phyloP scores from a whole-genome alignment of 192 early-diverging fungal genomes.

The Thamnidium elegans region DNA sequence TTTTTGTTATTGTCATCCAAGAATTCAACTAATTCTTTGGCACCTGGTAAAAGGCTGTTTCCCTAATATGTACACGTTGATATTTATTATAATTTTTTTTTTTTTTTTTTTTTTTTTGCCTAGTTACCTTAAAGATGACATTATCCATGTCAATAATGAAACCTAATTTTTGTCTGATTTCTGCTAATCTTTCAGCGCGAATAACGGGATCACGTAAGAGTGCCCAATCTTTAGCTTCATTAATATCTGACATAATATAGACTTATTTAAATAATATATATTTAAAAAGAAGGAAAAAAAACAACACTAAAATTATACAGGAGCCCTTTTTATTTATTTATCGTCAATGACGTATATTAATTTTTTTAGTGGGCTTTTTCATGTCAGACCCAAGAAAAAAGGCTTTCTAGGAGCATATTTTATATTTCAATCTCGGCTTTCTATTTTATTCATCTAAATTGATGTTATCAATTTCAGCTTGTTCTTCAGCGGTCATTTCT shows the following conservation, averaged over 20 bases:
- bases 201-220: constrained; percentile 23
- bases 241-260: neutral
- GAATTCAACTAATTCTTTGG: constrained; percentile 55
- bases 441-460: neutral
- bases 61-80: constrained; percentile 26
- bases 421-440: no score
- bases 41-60: constrained; percentile 47
- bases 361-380: no score
- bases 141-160: constrained; percentile 64
- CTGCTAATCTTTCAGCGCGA: constrained; percentile 27
- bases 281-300: neutral
- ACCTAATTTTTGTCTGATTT: constrained; percentile 43
- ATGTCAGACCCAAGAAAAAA: no score
- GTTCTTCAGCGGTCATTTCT: constrained; percentile 22
- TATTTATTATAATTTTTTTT: neutral
- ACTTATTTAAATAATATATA: no score
- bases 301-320: neutral
- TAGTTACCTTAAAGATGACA: constrained; percentile 53
- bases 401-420: no score
- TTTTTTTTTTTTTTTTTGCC: neutral
- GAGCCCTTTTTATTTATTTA: neutral
- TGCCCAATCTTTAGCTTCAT: constrained; percentile 17
- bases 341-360: no score
- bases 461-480: constrained; percentile 20
- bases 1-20: constrained; percentile 48